Percentiles rank a stretch among this genome's conserved stretches.
phyloP scores from a whole-genome alignment of 345 rosid genomes.

The Citrus australasica region DNA sequence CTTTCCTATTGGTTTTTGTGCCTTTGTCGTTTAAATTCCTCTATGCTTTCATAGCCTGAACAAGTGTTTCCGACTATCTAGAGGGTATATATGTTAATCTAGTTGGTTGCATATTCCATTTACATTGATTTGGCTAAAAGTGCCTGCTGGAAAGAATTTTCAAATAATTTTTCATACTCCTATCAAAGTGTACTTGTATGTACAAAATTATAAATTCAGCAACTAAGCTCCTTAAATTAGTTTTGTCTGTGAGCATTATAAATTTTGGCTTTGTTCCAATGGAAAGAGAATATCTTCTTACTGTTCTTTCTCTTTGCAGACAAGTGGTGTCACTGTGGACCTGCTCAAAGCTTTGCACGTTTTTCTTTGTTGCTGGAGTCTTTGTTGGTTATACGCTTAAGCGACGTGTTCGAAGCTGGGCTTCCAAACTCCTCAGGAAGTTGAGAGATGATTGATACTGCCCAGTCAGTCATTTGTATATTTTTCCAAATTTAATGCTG shows the following conservation, averaged over 20 bases:
- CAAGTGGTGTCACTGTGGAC: conserved; percentile 57
- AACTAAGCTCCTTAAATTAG: background rate
- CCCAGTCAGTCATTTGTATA: background rate
- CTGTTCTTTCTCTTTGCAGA: conserved; percentile 26
- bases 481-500: background rate
- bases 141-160: conserved; percentile 9
- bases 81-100: background rate
- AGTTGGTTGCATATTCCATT: background rate
- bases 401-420: conserved; percentile 71
- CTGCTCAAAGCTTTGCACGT: conserved; percentile 78
- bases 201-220: background rate
- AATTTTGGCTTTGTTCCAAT: background rate
- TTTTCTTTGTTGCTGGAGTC: conserved; percentile 77
- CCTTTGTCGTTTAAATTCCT: background rate
- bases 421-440: conserved; percentile 54
- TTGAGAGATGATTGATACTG: conserved; percentile 58
- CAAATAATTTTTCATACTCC: background rate
- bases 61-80: background rate
- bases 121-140: background rate
- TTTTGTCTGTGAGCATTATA: background rate
- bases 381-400: conserved; percentile 72
- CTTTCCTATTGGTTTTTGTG: background rate
- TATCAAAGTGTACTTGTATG: background rate
- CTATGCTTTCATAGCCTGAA: background rate
- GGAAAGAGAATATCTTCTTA: background rate